Evolutionary conservation across 345 rosid species (phyloP), one percentile per base, ranked within the genome.

Genomic region (Linum tenue): DNA sequence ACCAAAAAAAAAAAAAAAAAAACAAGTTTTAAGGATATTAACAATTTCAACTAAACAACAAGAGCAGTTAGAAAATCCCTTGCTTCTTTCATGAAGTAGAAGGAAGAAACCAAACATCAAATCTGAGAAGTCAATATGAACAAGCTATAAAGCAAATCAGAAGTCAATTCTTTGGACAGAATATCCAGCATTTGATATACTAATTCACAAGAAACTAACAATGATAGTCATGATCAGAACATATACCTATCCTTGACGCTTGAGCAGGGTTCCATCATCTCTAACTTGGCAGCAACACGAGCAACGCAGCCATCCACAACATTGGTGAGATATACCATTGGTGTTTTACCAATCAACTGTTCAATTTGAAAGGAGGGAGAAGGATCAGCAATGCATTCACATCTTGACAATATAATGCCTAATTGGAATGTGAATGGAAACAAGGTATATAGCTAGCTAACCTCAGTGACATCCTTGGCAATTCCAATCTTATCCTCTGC

Each of bases 401-500:
- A 31, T 67, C 16, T 5, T 60, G 3, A 60, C 22, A 39, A 37
- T 1, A 17, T 14, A 31, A 6, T 17, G n/a, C 12, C 57, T 16
- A 60, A 39, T 37, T 1, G 3, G 15, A 39, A 40, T 16, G 39
- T 39, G 15, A 16, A 37, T 3, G 7, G 35, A 3, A 22, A 12
- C 43, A 43, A 0, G 0, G 60, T 56, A 22, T 42, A 1, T 17
- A 17, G 38, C 5, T 37, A 53, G 44, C 85, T 67, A 77, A 88
- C 96, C 79, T 91, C 92, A 1, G 91, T 91, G 39, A 91, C 86
- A 79, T 91, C 96, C 41, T 86, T 88, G 5, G 91, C 96, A 66
- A 88, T 85, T 62, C 79, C 77, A 64, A 73, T 44, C 70, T 65
- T 76, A 70, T 67, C 83, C 10, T 56, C 64, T 3, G 82, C 89